Percentiles rank a stretch among this genome's conserved stretches.
Conservation (phyloP, 257 asterid species). For the Linderniella brevidens region DNA sequence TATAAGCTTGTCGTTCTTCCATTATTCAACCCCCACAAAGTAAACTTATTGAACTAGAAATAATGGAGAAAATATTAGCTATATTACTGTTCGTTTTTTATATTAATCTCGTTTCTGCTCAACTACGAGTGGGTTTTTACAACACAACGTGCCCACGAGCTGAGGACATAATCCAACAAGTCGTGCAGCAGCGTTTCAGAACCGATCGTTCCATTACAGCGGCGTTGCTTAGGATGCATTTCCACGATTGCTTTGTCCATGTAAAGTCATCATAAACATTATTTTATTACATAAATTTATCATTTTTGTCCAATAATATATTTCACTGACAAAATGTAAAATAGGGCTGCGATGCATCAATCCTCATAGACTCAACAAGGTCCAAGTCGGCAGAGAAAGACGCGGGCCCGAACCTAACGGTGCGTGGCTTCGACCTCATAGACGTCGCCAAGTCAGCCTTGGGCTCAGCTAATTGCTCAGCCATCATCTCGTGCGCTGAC, state of each 20-base stretch:
- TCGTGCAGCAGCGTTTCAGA: constrained; percentile 28
- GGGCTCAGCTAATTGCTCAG: constrained; percentile 27
- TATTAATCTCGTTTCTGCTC: constrained; percentile 22
- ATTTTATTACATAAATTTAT: background rate
- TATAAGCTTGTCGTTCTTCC: no score
- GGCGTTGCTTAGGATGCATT: constrained; percentile 74
- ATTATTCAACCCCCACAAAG: no score
- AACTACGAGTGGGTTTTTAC: constrained; percentile 45
- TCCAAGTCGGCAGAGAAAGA: constrained; percentile 29
- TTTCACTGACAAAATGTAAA: background rate
- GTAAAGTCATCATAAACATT: background rate
- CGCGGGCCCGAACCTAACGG: constrained; percentile 26
- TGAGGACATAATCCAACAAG: constrained; percentile 28
- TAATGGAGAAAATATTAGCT: no score
- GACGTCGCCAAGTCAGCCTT: constrained; percentile 40
- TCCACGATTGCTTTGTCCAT: constrained; percentile 66
- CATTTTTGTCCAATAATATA: background rate
- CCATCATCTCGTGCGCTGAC: constrained; percentile 66
- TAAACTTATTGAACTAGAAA: no score
- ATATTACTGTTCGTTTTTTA: no score
- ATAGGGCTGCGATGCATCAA: constrained; percentile 49
- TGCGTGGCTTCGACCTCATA: constrained; percentile 46
- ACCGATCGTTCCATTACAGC: constrained; percentile 44
- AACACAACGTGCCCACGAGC: constrained; percentile 33
- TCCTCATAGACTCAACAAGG: constrained; percentile 25